Conservation (phyloP, 2,329 filamentous ascomycete genomes). For the Ceratocystis ficicola region DNA sequence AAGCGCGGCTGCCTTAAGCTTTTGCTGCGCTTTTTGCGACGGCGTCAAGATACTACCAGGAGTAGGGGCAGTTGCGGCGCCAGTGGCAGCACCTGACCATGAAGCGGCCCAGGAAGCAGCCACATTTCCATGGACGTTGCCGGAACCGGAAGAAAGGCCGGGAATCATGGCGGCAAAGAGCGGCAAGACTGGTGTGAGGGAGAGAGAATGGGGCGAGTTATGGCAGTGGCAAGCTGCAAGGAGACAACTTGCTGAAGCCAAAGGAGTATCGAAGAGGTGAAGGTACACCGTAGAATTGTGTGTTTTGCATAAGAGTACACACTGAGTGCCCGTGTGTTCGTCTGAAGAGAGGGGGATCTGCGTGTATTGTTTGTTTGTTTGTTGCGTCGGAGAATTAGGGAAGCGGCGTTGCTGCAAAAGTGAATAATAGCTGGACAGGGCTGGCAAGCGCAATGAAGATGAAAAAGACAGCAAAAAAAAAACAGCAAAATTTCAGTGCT, state of each 20-base stretch:
- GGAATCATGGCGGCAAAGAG: slow-evolving; percentile 25
- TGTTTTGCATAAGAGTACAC: no score
- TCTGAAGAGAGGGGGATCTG: no score
- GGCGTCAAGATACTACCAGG: background rate
- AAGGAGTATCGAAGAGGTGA: background rate
- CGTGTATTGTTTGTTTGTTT: no score
- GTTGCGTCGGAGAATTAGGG: no score
- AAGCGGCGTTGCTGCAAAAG: background rate
- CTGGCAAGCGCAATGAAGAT: background rate
- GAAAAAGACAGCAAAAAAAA: background rate
- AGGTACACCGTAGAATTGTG: no score
- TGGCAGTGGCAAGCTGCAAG: slow-evolving; percentile 1
- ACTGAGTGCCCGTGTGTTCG: no score
- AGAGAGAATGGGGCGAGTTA: background rate
- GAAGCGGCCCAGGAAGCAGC: slow-evolving; percentile 19
- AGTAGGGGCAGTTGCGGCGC: background rate
- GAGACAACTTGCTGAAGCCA: background rate
- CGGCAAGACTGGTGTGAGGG: background rate
- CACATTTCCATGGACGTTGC: background rate
- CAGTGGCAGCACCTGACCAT: background rate
- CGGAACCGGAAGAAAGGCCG: slow-evolving; percentile 24
- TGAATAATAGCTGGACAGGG: background rate
- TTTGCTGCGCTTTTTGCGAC: slow-evolving; percentile 13
- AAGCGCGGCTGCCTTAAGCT: slow-evolving; percentile 11
- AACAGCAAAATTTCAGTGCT: background rate